These are phyloP conservation scores for Hypomyces perniciosus DNA, from an alignment of 2,329 filamentous ascomycete genomes.

Conservation along the genomic window DNA sequence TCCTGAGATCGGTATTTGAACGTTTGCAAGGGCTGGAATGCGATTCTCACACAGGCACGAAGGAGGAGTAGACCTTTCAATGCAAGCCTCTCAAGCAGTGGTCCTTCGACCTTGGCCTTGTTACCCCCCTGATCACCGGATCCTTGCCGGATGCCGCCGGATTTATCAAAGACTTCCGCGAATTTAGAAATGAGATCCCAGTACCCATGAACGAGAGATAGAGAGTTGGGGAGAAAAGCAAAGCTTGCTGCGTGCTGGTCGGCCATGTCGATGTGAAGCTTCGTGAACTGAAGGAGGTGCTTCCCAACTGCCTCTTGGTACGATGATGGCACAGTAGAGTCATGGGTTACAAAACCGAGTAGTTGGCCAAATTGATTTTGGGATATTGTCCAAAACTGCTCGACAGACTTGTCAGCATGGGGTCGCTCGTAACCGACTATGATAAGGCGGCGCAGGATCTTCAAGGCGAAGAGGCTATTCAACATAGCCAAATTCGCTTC, in stretches of 20 bases:
- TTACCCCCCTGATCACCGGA: slow-evolving; percentile 30
- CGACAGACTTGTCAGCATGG: slow-evolving; percentile 68
- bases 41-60: slow-evolving; percentile 77
- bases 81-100: slow-evolving; percentile 70
- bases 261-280: slow-evolving; percentile 85
- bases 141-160: slow-evolving; percentile 48
- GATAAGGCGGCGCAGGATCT: slow-evolving; percentile 71
- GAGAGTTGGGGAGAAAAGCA: slow-evolving; percentile 70
- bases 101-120: slow-evolving; percentile 50
- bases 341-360: slow-evolving; percentile 54
- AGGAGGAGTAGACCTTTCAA: slow-evolving; percentile 79
- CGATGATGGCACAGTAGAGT: slow-evolving; percentile 45
- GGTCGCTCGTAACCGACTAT: slow-evolving; percentile 80
- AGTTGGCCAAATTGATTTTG: slow-evolving; percentile 74
- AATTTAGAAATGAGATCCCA: slow-evolving; percentile 77
- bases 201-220: slow-evolving; percentile 73
- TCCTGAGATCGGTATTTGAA: slow-evolving; percentile 77
- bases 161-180: slow-evolving; percentile 64
- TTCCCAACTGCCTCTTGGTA: slow-evolving; percentile 67
- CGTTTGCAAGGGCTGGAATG: slow-evolving; percentile 70
- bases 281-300: slow-evolving; percentile 83
- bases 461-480: slow-evolving; percentile 73
- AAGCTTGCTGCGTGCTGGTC: slow-evolving; percentile 76
- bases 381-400: slow-evolving; percentile 73
- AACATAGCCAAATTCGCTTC: slow-evolving; percentile 60